These are phyloP conservation scores for Phaffia rhodozyma DNA, from an alignment of 1,284 basidiomycete genomes.

Conservation along the genomic window DNA sequence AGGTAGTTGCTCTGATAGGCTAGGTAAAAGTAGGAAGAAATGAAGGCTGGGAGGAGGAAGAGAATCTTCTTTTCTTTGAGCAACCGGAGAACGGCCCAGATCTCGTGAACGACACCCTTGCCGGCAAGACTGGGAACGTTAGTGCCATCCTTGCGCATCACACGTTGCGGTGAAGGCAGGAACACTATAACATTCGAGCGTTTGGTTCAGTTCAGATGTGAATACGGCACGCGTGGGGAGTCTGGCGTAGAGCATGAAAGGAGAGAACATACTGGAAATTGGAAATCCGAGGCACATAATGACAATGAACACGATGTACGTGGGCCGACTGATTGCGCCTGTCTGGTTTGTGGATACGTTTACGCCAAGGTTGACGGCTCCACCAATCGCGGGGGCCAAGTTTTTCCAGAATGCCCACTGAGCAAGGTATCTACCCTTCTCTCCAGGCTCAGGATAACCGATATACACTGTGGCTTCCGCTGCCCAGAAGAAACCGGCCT, in stretches of 20 bases:
- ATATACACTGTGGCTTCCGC: slow-evolving; percentile 27
- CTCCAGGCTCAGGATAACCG: slow-evolving; percentile 25
- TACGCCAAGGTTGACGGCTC: slow-evolving; percentile 29
- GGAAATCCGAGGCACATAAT: slow-evolving; percentile 27
- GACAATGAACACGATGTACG: slow-evolving; percentile 27
- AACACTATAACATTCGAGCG: too few species aligned
- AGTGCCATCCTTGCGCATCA: too few species aligned
- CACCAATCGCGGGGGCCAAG: slow-evolving; percentile 28
- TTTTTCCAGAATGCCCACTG: slow-evolving; percentile 28
- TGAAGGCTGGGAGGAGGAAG: slow-evolving; percentile 25
- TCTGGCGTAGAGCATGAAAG: too few species aligned
- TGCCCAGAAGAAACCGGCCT: slow-evolving; percentile 30
- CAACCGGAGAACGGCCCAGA: too few species aligned
- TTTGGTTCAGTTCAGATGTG: too few species aligned
- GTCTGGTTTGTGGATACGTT: slow-evolving; percentile 21
- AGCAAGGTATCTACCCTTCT: slow-evolving; percentile 27
- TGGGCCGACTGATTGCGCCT: background rate
- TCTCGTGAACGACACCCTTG: too few species aligned
- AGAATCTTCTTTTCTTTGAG: slow-evolving; percentile 1
- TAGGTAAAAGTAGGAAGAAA: slow-evolving; percentile 20
- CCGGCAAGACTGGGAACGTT: too few species aligned
- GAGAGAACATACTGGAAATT: slow-evolving; percentile 12
- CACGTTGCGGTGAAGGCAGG: too few species aligned
- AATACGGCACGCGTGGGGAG: too few species aligned
- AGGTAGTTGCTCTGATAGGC: slow-evolving; percentile 26